phyloP scores from a whole-genome alignment of 495 filamentous ascomycete genomes.

The Rusavskia elegans region DNA sequence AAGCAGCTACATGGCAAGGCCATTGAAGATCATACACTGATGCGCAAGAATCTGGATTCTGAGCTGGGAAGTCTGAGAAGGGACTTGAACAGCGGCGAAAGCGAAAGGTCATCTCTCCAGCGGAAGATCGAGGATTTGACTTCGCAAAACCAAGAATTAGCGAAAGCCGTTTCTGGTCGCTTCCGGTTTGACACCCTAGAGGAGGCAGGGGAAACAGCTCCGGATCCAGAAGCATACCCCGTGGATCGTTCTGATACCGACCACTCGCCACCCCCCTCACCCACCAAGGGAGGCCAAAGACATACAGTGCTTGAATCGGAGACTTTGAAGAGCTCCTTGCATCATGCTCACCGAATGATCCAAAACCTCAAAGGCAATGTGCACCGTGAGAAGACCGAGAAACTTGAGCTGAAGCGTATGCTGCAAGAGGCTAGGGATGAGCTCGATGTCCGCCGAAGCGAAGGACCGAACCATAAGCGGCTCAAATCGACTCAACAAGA shows the following conservation, averaged over 20 bases:
- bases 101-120: slow-evolving; percentile 57
- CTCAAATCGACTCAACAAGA: slow-evolving; percentile 48
- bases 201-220: slow-evolving; percentile 34
- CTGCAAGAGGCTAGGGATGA: slow-evolving; percentile 93
- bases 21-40: slow-evolving; percentile 56
- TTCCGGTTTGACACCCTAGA: slow-evolving; percentile 50
- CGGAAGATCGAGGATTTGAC: slow-evolving; percentile 73
- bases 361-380: slow-evolving; percentile 87
- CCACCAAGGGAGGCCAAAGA: slow-evolving; percentile 76
- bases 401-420: slow-evolving; percentile 87
- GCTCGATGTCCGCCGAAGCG: slow-evolving; percentile 57
- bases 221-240: slow-evolving; percentile 48
- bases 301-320: slow-evolving; percentile 85
- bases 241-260: slow-evolving; percentile 65
- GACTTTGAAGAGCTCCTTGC: slow-evolving; percentile 80
- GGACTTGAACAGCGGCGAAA: slow-evolving; percentile 54
- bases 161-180: slow-evolving; percentile 55
- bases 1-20: slow-evolving; percentile 62
- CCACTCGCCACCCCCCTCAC: slow-evolving; percentile 77
- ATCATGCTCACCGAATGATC: slow-evolving; percentile 91
- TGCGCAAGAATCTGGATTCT: slow-evolving; percentile 71
- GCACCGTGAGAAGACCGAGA: slow-evolving; percentile 94
- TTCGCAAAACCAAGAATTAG: slow-evolving; percentile 76
- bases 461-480: slow-evolving; percentile 43
- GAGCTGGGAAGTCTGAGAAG: slow-evolving; percentile 69